A percentile compares a stretch with the other conserved stretches of the same genome.
These are phyloP conservation scores for Suillus lakei DNA, from an alignment of 768 basidiomycete species.

Conservation along the genomic window DNA sequence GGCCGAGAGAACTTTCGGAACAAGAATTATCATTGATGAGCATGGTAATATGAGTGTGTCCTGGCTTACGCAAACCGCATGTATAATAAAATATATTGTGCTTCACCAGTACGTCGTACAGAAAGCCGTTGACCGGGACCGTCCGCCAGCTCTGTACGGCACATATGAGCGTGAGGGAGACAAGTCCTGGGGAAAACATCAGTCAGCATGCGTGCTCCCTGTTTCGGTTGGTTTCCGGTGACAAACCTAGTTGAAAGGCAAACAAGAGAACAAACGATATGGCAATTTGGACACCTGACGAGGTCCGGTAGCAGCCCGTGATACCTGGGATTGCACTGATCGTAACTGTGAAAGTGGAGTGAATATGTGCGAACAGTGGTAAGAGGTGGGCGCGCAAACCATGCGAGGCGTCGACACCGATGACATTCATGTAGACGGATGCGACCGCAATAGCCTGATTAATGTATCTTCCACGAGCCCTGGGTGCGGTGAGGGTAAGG, in stretches of 20 bases:
- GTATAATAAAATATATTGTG: background rate
- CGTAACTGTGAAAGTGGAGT: background rate
- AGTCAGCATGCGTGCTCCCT: background rate
- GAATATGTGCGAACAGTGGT: background rate
- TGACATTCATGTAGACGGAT: background rate
- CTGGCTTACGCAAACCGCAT: background rate
- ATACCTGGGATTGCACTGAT: background rate
- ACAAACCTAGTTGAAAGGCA: background rate
- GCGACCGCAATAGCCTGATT: background rate
- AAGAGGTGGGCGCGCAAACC: background rate
- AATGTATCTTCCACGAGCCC: background rate
- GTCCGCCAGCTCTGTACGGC: background rate
- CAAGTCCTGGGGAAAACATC: background rate
- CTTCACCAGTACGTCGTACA: background rate
- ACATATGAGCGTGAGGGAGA: background rate
- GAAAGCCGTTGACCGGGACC: background rate
- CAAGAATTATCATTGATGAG: background rate
- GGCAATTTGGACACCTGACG: no score
- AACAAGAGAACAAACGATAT: background rate
- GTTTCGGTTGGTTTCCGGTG: background rate
- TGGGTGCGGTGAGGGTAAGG: background rate
- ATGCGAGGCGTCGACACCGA: background rate
- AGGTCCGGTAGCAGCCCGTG: background rate
- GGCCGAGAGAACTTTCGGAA: background rate
- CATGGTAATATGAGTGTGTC: background rate